Evolutionary conservation across 176 grass and related monocot genomes (phyloP), one percentile per base, ranked within the genome.

Genomic region (maize (Zea mays)): DNA sequence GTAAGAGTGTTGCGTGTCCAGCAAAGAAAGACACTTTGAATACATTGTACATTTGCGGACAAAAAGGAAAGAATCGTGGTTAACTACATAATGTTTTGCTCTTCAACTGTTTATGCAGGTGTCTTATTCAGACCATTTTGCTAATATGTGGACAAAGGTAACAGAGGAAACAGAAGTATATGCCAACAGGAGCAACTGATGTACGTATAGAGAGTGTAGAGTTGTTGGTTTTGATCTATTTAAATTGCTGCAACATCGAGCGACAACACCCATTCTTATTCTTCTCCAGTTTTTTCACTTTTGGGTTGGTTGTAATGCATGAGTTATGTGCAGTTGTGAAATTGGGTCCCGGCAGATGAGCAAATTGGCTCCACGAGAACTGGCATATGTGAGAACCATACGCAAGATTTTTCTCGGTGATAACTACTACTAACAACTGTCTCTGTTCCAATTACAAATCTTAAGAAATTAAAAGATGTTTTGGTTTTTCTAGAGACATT

Each of bases 141-240:
- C 81, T 64, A 80, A 82, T 38, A 81, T 93, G 74, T 97, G 94
- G 94, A 89, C 75, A 77, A 97, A 88, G 62, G 84, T 93, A 44
- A 84, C 90, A 67, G 91, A 93, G 44, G 94, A 90, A 87, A 97
- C 90, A 34, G 85, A 89, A 83, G 35, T 84, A 65, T 89, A 88
- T 40, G 75, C 72, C 11, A 79, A 75, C 10, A 74, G 65, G 73
- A 70, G 73, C 69, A 89, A 84, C 19, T 89, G 85, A 79, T 64
- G 55, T 63, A 72, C 69, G 71, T 86, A 86, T 73, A 87, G 62
- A 16, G 5, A 65, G 49, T n/a, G n/a, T n/a, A 89, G 82, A 75
- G 37, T 62, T 75, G 58, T 56, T 44, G n/a, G 20, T 88, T 66
- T 79, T 85, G 55, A 41, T 69, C 45, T 20, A 52, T 67, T 71